A percentile compares a stretch with the other conserved stretches of the same genome.
Evolutionary conservation across 345 rosid species (phyloP).

Genomic region (Citrus mangshanensis): DNA sequence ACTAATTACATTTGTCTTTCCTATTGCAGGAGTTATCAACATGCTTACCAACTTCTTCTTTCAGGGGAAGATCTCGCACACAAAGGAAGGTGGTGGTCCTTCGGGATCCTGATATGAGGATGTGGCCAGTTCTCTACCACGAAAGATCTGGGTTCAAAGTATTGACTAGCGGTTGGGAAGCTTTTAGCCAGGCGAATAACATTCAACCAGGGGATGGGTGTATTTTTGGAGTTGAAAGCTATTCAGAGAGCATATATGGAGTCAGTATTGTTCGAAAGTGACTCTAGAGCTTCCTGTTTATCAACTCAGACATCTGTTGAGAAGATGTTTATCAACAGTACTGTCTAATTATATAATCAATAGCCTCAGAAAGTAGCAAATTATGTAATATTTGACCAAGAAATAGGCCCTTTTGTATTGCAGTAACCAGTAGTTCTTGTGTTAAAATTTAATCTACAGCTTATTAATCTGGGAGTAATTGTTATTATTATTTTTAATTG

Average conservation of each 20-base stretch:
- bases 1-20: neutral
- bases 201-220: slow-evolving; percentile 33
- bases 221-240: slow-evolving; percentile 15
- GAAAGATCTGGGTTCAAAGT: slow-evolving; percentile 14
- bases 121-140: slow-evolving; percentile 34
- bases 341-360: neutral
- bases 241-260: slow-evolving; percentile 2
- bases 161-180: slow-evolving; percentile 33
- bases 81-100: slow-evolving; percentile 27
- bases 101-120: slow-evolving; percentile 24
- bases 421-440: neutral
- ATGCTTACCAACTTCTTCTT: slow-evolving; percentile 14
- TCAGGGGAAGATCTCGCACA: neutral
- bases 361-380: neutral
- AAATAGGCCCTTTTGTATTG: neutral
- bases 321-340: neutral
- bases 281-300: neutral
- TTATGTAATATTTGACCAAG: neutral
- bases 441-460: neutral
- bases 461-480: no score
- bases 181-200: slow-evolving; percentile 27
- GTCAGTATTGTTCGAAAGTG: slow-evolving; percentile 14
- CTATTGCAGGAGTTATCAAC: slow-evolving; percentile 28
- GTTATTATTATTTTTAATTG: neutral
- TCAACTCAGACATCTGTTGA: neutral